Evolutionary conservation across 2,329 filamentous ascomycete species (phyloP).

Genomic region (Thielaviopsis musarum): DNA sequence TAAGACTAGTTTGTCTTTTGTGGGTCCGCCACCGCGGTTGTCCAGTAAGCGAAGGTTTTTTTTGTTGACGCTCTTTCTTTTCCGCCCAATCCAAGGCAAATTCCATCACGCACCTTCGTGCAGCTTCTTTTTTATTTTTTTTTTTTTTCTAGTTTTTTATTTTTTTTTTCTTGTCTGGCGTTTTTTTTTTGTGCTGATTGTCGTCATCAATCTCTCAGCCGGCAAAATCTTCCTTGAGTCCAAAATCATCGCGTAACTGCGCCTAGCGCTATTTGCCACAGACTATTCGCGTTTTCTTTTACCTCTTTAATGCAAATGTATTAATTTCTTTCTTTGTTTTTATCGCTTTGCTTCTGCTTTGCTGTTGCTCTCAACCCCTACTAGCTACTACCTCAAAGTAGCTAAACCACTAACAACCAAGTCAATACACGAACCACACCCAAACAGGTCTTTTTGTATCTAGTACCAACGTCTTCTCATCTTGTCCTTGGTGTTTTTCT

Average conservation of each 20-base stretch:
- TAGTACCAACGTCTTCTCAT: background rate
- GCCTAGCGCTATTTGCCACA: background rate
- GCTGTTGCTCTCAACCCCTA: background rate
- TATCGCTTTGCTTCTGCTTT: background rate
- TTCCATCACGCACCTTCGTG: constrained; percentile 11
- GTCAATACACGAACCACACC: background rate
- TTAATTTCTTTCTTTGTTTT: background rate
- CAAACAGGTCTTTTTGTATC: background rate
- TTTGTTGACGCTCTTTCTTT: constrained; percentile 10
- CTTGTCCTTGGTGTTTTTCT: background rate
- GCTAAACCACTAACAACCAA: background rate
- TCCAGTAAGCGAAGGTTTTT: constrained; percentile 8
- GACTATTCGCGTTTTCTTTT: background rate
- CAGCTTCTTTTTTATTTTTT: constrained; percentile 7
- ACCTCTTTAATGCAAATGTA: background rate
- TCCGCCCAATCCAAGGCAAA: constrained; percentile 8
- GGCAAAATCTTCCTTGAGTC: background rate
- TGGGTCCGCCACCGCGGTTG: constrained; percentile 5
- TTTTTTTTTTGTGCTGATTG: background rate
- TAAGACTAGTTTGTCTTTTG: background rate
- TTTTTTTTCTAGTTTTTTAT: background rate
- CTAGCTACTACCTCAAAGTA: background rate
- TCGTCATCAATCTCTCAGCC: background rate
- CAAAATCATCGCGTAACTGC: background rate
- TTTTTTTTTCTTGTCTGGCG: too few relatives aligned